Evolutionary conservation across 1,139 yeast species (phyloP).

Genomic region (Pneumocystis carinii): DNA sequence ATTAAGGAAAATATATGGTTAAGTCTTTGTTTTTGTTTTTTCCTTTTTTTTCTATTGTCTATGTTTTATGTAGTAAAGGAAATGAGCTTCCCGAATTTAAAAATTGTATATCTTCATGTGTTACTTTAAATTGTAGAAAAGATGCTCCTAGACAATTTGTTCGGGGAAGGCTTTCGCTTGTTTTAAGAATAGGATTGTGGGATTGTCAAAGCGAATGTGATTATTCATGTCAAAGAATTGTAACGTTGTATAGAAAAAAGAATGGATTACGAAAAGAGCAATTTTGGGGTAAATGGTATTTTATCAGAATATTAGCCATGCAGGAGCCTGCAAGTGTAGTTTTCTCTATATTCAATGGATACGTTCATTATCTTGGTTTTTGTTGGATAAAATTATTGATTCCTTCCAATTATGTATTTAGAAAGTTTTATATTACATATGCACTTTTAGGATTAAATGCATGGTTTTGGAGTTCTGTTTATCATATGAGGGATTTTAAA

Average conservation of each 20-base stretch:
- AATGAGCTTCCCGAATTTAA: slow-evolving; percentile 6
- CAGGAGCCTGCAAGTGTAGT: slow-evolving; percentile 77
- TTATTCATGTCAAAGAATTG: slow-evolving; percentile 69
- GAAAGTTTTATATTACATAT: slow-evolving; percentile 32
- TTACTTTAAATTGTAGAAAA: slow-evolving; percentile 1
- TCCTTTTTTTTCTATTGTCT: background rate
- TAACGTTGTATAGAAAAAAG: slow-evolving; percentile 41
- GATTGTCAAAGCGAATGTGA: slow-evolving; percentile 74
- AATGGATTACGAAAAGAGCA: slow-evolving; percentile 46
- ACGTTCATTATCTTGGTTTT: slow-evolving; percentile 58
- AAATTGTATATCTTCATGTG: slow-evolving; percentile 3
- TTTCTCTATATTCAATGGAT: slow-evolving; percentile 64
- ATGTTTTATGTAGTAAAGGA: slow-evolving; percentile 4
- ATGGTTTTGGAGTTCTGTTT: slow-evolving; percentile 73
- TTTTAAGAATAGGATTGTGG: slow-evolving; percentile 50
- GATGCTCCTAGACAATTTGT: slow-evolving; percentile 1
- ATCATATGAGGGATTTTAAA: slow-evolving; percentile 71
- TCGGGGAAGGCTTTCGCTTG: slow-evolving; percentile 27
- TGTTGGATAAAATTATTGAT: slow-evolving; percentile 13
- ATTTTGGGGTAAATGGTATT: slow-evolving; percentile 98
- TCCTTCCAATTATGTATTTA: slow-evolving; percentile 23
- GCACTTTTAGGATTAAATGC: slow-evolving; percentile 63
- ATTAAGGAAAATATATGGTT: background rate
- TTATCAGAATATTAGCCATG: slow-evolving; percentile 51
- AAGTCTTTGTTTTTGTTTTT: background rate